Evolutionary conservation across 345 rosid species (phyloP), one percentile per base, ranked within the genome.

Genomic region (Schrenkiella parvula): DNA sequence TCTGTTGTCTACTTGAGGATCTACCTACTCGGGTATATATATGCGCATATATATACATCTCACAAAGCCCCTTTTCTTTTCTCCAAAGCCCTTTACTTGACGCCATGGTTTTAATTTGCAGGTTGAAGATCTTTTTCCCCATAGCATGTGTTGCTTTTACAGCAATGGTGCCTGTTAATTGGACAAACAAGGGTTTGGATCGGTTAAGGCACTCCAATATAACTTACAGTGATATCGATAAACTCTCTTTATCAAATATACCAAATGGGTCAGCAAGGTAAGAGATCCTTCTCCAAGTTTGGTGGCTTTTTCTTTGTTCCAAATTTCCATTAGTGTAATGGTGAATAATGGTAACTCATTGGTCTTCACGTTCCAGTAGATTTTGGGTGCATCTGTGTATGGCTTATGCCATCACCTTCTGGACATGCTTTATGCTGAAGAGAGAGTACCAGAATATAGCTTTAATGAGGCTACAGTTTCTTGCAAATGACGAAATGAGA

Each of bases 361-460:
- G 43, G 35, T 28, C 37, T 8, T 55, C 23, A 6, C 29, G 32
- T 61, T 58, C 6, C 25, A 44, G 77, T 88, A 93, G 97, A 78
- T 91, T 93, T 77, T 93, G 97, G 97, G 83, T 93, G 52, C 98
- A 91, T 82, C 46, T 91, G 73, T 89, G 86, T 29, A 88, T 88
- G 91, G 96, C 97, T 44, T 93, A 91, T 83, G 93, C 70, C 6
- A 86, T 91, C 51, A 91, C 91, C 42, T 83, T 89, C 78, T 93
- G 98, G 98, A 89, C 97, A 41, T 93, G 98, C 81, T 89, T 83
- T 63, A 84, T 88, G 32, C 68, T 93, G 82, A 91, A 93, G 75
- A 80, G 78, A 61, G 98, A 91, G 76, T 91, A 89, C 21, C 95
- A 83, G 68, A 84, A 80, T 35, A 84, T 93, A 31, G 97, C 97